phyloP scores from a whole-genome alignment of 139 green algal species.

The Pleodorina starrii region DNA sequence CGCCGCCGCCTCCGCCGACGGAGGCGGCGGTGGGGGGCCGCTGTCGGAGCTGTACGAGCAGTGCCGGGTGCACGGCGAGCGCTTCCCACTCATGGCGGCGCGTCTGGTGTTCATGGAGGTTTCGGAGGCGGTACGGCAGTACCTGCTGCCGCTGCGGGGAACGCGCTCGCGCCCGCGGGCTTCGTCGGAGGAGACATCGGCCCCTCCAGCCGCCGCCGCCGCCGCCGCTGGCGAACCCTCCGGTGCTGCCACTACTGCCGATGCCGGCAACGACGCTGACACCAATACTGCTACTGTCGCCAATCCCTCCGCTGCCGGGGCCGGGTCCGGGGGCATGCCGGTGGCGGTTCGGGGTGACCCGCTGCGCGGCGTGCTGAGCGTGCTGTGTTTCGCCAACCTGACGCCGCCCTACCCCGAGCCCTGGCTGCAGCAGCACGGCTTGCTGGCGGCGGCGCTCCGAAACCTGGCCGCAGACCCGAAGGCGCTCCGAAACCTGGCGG shows the following conservation, averaged over 20 bases:
- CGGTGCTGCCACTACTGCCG: not conserved
- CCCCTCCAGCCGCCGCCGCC: not conserved
- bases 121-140: not conserved
- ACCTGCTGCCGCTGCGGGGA: too few species aligned
- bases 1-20: too few species aligned
- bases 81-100: slow-evolving; percentile 45
- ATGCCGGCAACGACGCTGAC: too few species aligned
- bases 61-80: not conserved
- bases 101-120: slow-evolving; percentile 30
- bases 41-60: slow-evolving; percentile 22
- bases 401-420: slow-evolving; percentile 43
- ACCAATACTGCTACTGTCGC: too few species aligned
- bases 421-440: slow-evolving; percentile 59
- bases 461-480: not conserved
- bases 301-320: too few species aligned
- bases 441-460: slow-evolving; percentile 56
- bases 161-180: too few species aligned
- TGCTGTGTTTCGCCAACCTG: slow-evolving; percentile 73
- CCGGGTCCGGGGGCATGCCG: too few species aligned
- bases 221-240: too few species aligned
- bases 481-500: not conserved
- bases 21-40: too few species aligned
- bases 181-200: too few species aligned
- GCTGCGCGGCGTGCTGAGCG: slow-evolving; percentile 50
- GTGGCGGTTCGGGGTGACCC: slow-evolving; percentile 3